Evolutionary conservation across 2,329 filamentous ascomycete species (phyloP).

Genomic region (Stagonosporopsis chrysanthemi): DNA sequence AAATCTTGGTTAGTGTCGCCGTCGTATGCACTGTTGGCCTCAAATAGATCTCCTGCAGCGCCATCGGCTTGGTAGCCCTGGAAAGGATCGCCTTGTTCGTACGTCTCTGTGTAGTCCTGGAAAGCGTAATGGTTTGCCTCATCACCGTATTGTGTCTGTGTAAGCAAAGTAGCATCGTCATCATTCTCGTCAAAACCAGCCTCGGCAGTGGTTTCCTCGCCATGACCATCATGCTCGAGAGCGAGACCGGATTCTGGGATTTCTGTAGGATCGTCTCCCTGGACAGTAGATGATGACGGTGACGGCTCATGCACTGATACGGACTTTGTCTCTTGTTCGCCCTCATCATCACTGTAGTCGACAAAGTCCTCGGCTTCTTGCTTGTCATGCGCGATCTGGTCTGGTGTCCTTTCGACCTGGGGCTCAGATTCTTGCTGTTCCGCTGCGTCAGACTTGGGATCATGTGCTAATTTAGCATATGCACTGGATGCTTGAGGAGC

Average conservation of each 20-base stretch:
- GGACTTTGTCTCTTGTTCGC: slow-evolving; percentile 21
- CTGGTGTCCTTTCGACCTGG: slow-evolving; percentile 12
- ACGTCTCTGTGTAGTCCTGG: slow-evolving; percentile 26
- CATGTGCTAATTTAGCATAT: neutral
- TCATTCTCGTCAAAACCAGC: slow-evolving; percentile 14
- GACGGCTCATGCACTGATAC: slow-evolving; percentile 26
- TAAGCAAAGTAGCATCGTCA: slow-evolving; percentile 13
- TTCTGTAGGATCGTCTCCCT: slow-evolving; percentile 40
- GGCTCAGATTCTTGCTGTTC: neutral
- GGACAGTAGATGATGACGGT: slow-evolving; percentile 44
- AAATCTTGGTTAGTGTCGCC: slow-evolving; percentile 38
- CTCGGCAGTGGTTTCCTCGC: slow-evolving; percentile 11
- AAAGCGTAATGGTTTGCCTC: slow-evolving; percentile 25
- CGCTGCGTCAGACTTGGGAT: neutral
- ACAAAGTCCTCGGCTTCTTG: slow-evolving; percentile 53
- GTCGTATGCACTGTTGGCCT: slow-evolving; percentile 18
- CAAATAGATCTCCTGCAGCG: slow-evolving; percentile 21
- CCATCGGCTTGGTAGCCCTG: slow-evolving; percentile 26
- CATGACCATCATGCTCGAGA: slow-evolving; percentile 10
- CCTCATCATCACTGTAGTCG: slow-evolving; percentile 60
- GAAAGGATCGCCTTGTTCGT: slow-evolving; percentile 22
- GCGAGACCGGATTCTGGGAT: slow-evolving; percentile 15
- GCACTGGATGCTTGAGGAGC: neutral
- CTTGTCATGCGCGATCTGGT: slow-evolving; percentile 23
- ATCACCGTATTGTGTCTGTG: slow-evolving; percentile 22